Conservation (phyloP, 805 yeast species). For the Henningerozyma blattae region DNA sequence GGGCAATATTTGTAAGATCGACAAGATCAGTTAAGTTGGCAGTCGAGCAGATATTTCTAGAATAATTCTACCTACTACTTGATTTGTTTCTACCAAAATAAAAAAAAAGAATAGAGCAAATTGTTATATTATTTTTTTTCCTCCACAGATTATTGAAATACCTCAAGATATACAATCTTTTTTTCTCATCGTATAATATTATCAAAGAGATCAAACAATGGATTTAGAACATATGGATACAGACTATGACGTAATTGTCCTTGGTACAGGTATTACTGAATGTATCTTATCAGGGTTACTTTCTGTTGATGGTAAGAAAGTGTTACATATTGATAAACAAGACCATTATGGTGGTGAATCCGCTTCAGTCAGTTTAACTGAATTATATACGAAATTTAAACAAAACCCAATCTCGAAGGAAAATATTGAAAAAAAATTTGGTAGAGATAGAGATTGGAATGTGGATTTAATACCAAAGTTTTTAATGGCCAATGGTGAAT, state of each 20-base stretch:
- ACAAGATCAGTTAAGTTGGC: too few species aligned
- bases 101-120: too few species aligned
- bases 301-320: conserved; percentile 97
- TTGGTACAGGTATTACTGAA: conserved; percentile 92
- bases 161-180: too few species aligned
- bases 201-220: too few species aligned
- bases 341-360: conserved; percentile 92
- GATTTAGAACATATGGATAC: conserved; percentile 61
- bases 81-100: too few species aligned
- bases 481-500: conserved; percentile 94
- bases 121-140: too few species aligned
- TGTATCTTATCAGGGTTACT: conserved; percentile 88
- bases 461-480: conserved; percentile 95
- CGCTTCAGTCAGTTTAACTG: conserved; percentile 62
- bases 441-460: conserved; percentile 96
- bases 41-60: too few species aligned
- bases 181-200: too few species aligned
- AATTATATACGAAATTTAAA: conserved; percentile 74
- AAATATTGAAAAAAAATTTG: conserved; percentile 56
- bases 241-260: conserved; percentile 90
- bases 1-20: too few species aligned
- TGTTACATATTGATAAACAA: conserved; percentile 90
- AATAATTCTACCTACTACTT: too few species aligned
- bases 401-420: conserved; percentile 59
- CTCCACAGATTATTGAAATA: too few species aligned